A percentile compares a stretch with the other conserved stretches of the same genome.
These are phyloP conservation scores for Aspergillus novoparasiticus DNA, from an alignment of 2,329 filamentous ascomycete species.

Conservation along the genomic window DNA sequence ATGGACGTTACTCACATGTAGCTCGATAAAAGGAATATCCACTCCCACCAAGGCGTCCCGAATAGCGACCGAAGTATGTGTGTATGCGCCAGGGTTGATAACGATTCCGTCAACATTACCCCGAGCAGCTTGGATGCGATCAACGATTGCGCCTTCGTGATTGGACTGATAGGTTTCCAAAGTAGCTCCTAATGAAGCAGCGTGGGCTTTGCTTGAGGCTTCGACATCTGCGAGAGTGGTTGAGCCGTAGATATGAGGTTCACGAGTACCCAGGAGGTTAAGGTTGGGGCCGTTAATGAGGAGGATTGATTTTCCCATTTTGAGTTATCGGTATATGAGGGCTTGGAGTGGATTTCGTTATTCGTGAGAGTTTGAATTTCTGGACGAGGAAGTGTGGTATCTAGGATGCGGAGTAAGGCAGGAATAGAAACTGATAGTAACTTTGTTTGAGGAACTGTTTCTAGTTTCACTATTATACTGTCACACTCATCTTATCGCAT, in stretches of 20 bases:
- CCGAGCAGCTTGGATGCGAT: conserved; percentile 70
- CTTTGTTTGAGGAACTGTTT: background rate
- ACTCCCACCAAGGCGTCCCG: conserved; percentile 73
- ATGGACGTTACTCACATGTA: conserved; percentile 78
- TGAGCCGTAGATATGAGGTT: conserved; percentile 72
- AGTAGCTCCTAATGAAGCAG: conserved; percentile 49
- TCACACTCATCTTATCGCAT: background rate
- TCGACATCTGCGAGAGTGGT: conserved; percentile 68
- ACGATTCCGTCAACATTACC: conserved; percentile 61
- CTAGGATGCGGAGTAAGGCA: background rate
- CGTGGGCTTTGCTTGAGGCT: conserved; percentile 52
- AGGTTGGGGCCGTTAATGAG: conserved; percentile 83
- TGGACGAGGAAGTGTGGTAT: background rate
- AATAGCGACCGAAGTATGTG: conserved; percentile 75
- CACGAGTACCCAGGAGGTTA: conserved; percentile 74
- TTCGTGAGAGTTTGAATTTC: background rate
- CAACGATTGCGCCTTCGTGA: conserved; percentile 73
- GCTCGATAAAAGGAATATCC: conserved; percentile 72
- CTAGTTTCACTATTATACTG: background rate
- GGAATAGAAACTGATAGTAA: background rate
- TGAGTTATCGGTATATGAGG: conserved; percentile 7
- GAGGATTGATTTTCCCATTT: conserved; percentile 56
- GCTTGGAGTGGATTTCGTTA: background rate
- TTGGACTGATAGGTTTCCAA: conserved; percentile 73
- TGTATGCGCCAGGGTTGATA: conserved; percentile 76